Evolutionary conservation across 129 eudicot species (phyloP).

Genomic region (Calendula officinalis): DNA sequence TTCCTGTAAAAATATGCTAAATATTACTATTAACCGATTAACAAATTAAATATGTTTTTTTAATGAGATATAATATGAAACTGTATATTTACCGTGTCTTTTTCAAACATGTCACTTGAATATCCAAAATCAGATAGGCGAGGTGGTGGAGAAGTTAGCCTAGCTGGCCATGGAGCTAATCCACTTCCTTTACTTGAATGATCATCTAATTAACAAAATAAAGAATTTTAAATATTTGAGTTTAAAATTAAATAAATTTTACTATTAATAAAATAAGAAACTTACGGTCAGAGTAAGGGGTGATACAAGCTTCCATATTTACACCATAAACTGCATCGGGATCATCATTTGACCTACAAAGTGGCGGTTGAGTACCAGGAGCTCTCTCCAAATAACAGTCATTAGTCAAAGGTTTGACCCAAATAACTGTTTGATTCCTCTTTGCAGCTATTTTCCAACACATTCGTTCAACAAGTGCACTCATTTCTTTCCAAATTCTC

Average conservation of each 20-base stretch:
- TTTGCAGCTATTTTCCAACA: conserved; percentile 97
- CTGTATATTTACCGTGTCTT: conserved; percentile 61
- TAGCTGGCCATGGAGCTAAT: conserved; percentile 97
- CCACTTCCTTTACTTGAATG: conserved; percentile 84
- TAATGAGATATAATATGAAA: not conserved
- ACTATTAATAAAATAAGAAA: conserved; percentile 17
- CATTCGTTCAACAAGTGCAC: conserved; percentile 95
- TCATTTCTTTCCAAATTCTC: conserved; percentile 93
- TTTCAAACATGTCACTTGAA: conserved; percentile 74
- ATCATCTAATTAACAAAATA: conserved; percentile 58
- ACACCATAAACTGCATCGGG: conserved; percentile 96
- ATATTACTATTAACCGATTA: not conserved
- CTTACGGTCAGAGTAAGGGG: conserved; percentile 95
- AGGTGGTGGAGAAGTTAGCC: conserved; percentile 91
- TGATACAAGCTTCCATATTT: conserved; percentile 90
- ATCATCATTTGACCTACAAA: conserved; percentile 83
- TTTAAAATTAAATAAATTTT: not conserved
- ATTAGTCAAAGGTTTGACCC: conserved; percentile 89
- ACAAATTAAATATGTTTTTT: not conserved
- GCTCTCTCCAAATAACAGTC: conserved; percentile 94
- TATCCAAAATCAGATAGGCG: conserved; percentile 97
- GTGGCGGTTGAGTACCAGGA: conserved; percentile 89
- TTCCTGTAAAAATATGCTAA: conserved; percentile 45
- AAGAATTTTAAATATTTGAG: conserved; percentile 5
- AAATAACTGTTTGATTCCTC: conserved; percentile 90